A percentile compares a stretch with the other conserved stretches of the same genome.
These are phyloP conservation scores for Thelephora ganbajun DNA, from an alignment of 768 basidiomycete species.

Conservation along the genomic window DNA sequence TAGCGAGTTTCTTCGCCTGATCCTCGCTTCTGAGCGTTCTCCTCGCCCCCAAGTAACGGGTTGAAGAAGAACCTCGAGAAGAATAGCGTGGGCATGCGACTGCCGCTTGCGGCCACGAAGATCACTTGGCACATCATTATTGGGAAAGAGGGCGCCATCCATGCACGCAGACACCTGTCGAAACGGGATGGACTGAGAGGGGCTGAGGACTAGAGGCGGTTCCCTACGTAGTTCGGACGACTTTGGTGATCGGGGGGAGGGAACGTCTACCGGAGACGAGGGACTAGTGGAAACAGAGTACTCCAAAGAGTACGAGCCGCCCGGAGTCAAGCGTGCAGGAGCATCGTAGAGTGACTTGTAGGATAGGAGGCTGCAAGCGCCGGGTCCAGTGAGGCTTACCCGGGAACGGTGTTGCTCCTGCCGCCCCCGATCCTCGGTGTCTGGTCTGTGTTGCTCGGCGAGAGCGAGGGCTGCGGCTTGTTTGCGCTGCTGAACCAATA, in stretches of 20 bases:
- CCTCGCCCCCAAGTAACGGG: conserved; percentile 21
- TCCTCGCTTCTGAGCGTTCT: background rate
- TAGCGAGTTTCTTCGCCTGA: background rate
- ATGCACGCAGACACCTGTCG: conserved; percentile 42
- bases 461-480: conserved; percentile 9
- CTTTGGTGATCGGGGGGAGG: no score
- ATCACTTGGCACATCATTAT: conserved; percentile 15
- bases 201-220: background rate
- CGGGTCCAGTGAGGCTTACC: background rate
- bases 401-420: conserved; percentile 2
- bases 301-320: no score
- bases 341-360: background rate
- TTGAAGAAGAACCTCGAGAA: conserved; percentile 30
- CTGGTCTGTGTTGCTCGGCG: conserved; percentile 8
- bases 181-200: conserved; percentile 31
- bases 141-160: conserved; percentile 43
- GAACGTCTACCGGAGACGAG: no score
- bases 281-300: no score
- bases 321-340: background rate
- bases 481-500: conserved; percentile 8
- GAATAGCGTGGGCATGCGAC: conserved; percentile 11
- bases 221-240: background rate
- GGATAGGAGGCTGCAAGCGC: background rate
- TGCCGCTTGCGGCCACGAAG: conserved; percentile 1
- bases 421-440: conserved; percentile 12